These are phyloP conservation scores for Schizophyllum commune DNA, from an alignment of 1,284 basidiomycete genomes.

Conservation along the genomic window DNA sequence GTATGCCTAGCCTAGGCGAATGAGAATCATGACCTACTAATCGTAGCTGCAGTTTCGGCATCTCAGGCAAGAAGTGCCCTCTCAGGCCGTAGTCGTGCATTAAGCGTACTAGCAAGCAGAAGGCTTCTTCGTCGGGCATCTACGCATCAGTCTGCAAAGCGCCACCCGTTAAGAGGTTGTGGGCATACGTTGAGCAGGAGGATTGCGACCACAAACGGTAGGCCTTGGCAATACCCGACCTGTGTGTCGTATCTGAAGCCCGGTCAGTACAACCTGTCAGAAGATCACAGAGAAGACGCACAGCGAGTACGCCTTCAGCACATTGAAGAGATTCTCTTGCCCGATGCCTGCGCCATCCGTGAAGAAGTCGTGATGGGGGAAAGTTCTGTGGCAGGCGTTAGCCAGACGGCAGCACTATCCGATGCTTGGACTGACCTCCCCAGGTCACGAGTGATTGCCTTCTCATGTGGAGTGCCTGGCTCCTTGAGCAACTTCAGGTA, in stretches of 20 bases:
- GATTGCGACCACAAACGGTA: conserved; percentile 94
- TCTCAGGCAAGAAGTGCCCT: conserved; percentile 95
- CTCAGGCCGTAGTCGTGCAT: conserved; percentile 97
- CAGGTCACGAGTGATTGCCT: conserved; percentile 87
- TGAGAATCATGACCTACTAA: conserved; percentile 58
- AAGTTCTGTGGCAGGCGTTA: conserved; percentile 51
- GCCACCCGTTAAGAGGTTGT: neutral
- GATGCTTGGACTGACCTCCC: conserved; percentile 48
- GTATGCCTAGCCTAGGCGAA: too few species aligned
- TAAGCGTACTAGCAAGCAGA: conserved; percentile 91
- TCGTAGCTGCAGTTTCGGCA: conserved; percentile 93
- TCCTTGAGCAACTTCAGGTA: conserved; percentile 85
- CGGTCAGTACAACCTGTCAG: conserved; percentile 1
- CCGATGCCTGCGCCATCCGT: conserved; percentile 87
- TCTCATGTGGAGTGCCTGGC: conserved; percentile 76
- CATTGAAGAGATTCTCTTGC: conserved; percentile 95
- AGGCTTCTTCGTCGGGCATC: conserved; percentile 99
- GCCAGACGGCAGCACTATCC: neutral
- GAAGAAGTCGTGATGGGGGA: conserved; percentile 97
- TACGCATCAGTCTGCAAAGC: conserved; percentile 23
- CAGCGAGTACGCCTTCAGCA: conserved; percentile 95
- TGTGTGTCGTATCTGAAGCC: conserved; percentile 76
- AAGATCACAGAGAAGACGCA: conserved; percentile 21
- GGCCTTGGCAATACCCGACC: conserved; percentile 95
- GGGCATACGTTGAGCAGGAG: conserved; percentile 78